Base-by-base conservation (phyloP, 169 alveolate genomes). In the Besnoitia besnoiti region DNA sequence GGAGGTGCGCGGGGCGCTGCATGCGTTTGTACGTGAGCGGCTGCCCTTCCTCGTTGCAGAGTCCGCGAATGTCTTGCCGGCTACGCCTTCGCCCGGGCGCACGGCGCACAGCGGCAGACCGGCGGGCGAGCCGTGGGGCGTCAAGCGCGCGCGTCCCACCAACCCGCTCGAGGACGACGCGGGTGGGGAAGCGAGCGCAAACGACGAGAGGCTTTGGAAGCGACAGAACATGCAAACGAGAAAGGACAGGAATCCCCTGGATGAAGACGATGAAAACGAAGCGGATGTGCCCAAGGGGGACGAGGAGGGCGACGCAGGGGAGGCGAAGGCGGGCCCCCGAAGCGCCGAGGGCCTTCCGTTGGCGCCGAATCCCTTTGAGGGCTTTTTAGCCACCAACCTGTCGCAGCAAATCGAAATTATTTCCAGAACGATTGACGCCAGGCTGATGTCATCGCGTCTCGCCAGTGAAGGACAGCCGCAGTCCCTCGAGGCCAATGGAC, bases 11-110 rank as follows among this genome's bases (percentile, higher is more conserved):
- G 55, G 87, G 21, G 59, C 50, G 42, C 4, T 77, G 87, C 87
- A 77, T 24, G 59, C 50, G 21, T 77, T 40, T 30, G 55, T 77
- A 12, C 87, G 55, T n/a, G 61, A 77, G 39, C 61, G 49, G 40
- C 55, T 77, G 55, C 87, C 87, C 55, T 77, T 77, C 33, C 55
- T 77, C 61, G 87, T 77, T 44, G 10, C 87, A 1, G 87, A 77
- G 40, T 27, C 61, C 8, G 39, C 59, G 33, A 30, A 37, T 19
- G 39, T 67, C 44, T 5, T 55, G 33, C 27, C 67, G 46, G 80
- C 42, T 37, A 67, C 19, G 67, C 33, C 80, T 30, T 14, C 46
- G 10, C 44, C 80, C 7, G 44, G 44, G 21, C 21, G 80, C 19
- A 27, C 35, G 77, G 77, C 8, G 35, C 3, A 42, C 44, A 5